Evolutionary conservation across 768 basidiomycete species (phyloP), one percentile per base, ranked within the genome.

Genomic region (Lentinula edodes): DNA sequence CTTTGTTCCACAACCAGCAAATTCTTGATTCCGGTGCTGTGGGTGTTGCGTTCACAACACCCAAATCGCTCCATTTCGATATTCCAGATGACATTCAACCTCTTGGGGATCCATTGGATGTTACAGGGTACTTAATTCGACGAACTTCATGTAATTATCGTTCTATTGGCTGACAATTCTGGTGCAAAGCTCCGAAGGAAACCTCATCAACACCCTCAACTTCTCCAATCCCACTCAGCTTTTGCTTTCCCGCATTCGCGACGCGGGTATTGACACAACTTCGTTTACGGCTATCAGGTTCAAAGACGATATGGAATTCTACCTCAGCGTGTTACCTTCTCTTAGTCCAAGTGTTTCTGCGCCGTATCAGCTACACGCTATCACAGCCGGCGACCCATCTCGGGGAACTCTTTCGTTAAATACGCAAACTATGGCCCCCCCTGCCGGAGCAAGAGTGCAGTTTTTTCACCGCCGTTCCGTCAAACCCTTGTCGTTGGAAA

Each of bases 361-460:
- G 82, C 63, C 81, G 2, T 66, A 68, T 20, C 78, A 80, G 51
- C 75, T 87, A 42, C 82, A 82, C 66, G 78, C 73, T 59, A 85
- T 92, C 61, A 83, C 78, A 23, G 86, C 89, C 0, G 90, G 90
- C 3, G 89, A 88, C 67, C 89, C 88, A 1, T 84, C 84, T 15
- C 80, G 86, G 6, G 90, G 90, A 2, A 78, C 80, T 3, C 78
- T 91, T 13, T 83, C 90, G 0, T 73, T 92, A 0, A 82, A 84
- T 20, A 74, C 82, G 1, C 73, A 77, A 20, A 74, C 72, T 13
- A 12, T 32, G 16, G 81, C 86, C 2, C 88, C 87, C 2, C 65
- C 65, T 3, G 67, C 73, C 13, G 86, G 84, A n/a, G 73, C 80
- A 6, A 62, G 66, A 3, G 81, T 89, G 15, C 20, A 55, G 55